phyloP scores from a whole-genome alignment of 352 stramenopile genomes.

The Pythium aristosporum region DNA sequence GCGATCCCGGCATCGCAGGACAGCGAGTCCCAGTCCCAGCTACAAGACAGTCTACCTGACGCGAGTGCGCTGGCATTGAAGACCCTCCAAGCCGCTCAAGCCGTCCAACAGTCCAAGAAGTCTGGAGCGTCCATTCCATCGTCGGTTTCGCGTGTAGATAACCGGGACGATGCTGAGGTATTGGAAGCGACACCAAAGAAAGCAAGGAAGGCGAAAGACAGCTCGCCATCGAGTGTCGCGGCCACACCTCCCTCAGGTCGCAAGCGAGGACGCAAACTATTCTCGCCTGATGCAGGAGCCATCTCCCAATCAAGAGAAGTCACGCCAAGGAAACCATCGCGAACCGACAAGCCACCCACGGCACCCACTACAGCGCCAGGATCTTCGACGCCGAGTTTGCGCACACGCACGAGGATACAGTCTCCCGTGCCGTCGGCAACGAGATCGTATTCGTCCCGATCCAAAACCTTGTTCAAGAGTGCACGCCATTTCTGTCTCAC shows the following conservation, averaged over 20 bases:
- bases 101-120: constrained; percentile 1
- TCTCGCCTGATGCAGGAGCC: constrained; percentile 31
- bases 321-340: constrained; percentile 19
- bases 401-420: constrained; percentile 46
- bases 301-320: constrained; percentile 6
- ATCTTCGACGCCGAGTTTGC: constrained; percentile 43
- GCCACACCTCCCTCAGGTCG: constrained; percentile 20
- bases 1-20: constrained; percentile 60
- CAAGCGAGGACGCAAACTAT: constrained; percentile 30
- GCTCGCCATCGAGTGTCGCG: neutral
- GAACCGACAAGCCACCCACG: constrained; percentile 9
- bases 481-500: constrained; percentile 80
- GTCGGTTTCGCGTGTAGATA: too few species aligned
- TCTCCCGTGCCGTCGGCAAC: constrained; percentile 43
- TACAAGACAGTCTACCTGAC: constrained; percentile 35
- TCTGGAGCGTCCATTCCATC: neutral
- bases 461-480: constrained; percentile 64
- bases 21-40: constrained; percentile 35
- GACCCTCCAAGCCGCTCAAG: constrained; percentile 22
- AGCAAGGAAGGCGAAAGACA: neutral
- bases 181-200: constrained; percentile 24
- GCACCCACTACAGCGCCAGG: neutral
- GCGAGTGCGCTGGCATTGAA: constrained; percentile 32
- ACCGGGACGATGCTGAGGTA: neutral
- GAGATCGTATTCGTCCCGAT: constrained; percentile 46